Evolutionary conservation across 768 basidiomycete species (phyloP).

Genomic region (Agaricus blazei): DNA sequence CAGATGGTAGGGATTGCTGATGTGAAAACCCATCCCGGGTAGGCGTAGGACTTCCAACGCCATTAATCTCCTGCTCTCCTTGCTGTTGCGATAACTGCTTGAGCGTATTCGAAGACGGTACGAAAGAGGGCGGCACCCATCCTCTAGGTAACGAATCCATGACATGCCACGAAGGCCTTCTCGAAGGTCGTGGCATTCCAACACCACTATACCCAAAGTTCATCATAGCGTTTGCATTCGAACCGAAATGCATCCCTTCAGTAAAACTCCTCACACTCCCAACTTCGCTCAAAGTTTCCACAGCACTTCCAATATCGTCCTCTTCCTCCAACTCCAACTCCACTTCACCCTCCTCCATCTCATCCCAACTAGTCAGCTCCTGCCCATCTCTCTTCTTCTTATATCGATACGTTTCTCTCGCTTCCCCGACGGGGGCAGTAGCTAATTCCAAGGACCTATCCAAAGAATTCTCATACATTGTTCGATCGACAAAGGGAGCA

Average conservation of each 20-base stretch:
- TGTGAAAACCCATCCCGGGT: too few species aligned
- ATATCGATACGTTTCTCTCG: too few species aligned
- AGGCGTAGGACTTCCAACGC: slow-evolving; percentile 12
- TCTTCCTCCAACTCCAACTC: slow-evolving; percentile 51
- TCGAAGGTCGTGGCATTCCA: slow-evolving; percentile 21
- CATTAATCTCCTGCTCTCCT: slow-evolving; percentile 13
- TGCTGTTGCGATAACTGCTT: slow-evolving; percentile 3
- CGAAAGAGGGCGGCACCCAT: slow-evolving; percentile 8
- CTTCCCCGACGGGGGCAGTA: slow-evolving; percentile 54
- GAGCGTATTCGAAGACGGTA: slow-evolving; percentile 14
- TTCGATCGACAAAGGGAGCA: slow-evolving; percentile 61
- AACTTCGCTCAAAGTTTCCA: neutral
- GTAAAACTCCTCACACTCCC: slow-evolving; percentile 46
- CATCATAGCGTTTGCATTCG: neutral
- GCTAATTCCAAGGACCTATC: slow-evolving; percentile 64
- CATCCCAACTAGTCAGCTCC: neutral
- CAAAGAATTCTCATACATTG: slow-evolving; percentile 62
- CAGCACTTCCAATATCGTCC: slow-evolving; percentile 60
- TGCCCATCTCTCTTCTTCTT: neutral
- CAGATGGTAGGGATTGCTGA: neutral
- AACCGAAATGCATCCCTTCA: slow-evolving; percentile 32
- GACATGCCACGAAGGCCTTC: slow-evolving; percentile 47
- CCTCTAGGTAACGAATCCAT: slow-evolving; percentile 21
- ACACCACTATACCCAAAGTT: neutral
- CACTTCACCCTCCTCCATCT: slow-evolving; percentile 23